Base-by-base conservation (phyloP, 768 basidiomycete species). In the Russula sp. region DNA sequence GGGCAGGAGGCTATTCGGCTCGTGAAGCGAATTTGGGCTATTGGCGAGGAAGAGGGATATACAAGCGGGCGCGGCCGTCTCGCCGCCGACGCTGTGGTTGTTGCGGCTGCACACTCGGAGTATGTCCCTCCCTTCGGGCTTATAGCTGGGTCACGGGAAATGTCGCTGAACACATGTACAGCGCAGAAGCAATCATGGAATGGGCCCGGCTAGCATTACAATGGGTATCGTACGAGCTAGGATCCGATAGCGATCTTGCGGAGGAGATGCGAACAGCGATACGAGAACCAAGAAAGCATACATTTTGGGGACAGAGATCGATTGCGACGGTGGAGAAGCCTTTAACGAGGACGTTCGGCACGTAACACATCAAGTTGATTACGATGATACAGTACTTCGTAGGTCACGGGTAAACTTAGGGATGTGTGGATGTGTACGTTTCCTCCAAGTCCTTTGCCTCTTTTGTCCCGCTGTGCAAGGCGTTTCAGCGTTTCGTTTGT, bases 61-160 rank as follows among this genome's bases (percentile, higher is more conserved):
- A 80, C 78, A 77, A 86, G 84, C 68, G 86, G 84, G 73, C 75
- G 85, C 44, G 86, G 86, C 10, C 75, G 78, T 65, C 74, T 87
- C 3, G 85, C 86, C 7, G 81, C 82, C 31, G 86, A 87, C 69
- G 83, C 81, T 10, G 77, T 77, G 6, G 80, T 77, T 75, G 79
- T 87, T 20, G 83, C 85, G 8, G 83, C 82, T 14, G 76, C 84
- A 5, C 85, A 87, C 74, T 80, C 78, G 6, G 84, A 87, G 85
- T 87, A 70, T 73, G 85, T 75, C 14, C 52, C 59, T 52, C 40
- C 42, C 2, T 27, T 27, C 27, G 27, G 27, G 27, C 27, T 37
- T 27, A 45, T 13, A 20, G 31, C n/a, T 22, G 42, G n/a, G 44
- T 55, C 14, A 22, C 31, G 6, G 13, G 18, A 22, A 10, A 16